These are phyloP conservation scores for Stentor coeruleus DNA, from an alignment of 73 alveolate genomes.

Conservation along the genomic window DNA sequence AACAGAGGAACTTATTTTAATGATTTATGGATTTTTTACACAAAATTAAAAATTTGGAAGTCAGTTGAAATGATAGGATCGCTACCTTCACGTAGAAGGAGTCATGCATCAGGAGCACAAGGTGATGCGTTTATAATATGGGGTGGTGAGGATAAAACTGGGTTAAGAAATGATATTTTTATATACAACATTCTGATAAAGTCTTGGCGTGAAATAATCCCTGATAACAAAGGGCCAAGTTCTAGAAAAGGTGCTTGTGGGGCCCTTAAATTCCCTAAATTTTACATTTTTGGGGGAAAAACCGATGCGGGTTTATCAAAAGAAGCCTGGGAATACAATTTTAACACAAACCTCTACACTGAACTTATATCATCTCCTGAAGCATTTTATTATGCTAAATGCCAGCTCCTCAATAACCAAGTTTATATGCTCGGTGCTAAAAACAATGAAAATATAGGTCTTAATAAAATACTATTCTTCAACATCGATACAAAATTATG, in stretches of 20 bases:
- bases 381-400: no score
- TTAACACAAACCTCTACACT: background rate
- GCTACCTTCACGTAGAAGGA: background rate
- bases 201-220: background rate
- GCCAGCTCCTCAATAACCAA: no score
- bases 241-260: background rate
- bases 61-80: background rate
- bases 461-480: no score
- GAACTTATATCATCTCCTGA: no score
- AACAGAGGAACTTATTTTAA: background rate
- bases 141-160: background rate
- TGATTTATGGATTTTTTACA: background rate
- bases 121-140: background rate
- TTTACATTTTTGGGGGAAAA: background rate
- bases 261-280: background rate
- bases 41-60: background rate
- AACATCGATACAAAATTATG: no score
- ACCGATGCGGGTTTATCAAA: background rate
- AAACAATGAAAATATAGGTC: no score
- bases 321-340: background rate
- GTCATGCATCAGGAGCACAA: background rate
- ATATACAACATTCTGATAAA: background rate
- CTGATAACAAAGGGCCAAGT: background rate
- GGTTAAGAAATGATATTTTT: background rate
- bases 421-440: no score